phyloP scores from a whole-genome alignment of 768 basidiomycete genomes.

The Leccinum imitatum region DNA sequence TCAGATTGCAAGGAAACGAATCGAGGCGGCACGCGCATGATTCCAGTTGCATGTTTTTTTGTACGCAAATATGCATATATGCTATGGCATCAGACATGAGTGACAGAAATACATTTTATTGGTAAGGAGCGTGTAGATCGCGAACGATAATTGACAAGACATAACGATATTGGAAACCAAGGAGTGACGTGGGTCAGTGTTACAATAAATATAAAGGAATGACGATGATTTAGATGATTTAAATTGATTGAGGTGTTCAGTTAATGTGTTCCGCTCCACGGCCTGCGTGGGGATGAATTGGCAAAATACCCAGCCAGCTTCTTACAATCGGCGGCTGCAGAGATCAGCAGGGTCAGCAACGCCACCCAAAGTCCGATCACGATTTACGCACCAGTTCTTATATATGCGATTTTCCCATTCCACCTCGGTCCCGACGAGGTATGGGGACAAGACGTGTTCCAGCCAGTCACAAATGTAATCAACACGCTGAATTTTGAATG shows the following conservation, averaged over 20 bases:
- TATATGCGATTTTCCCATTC: constrained; percentile 31
- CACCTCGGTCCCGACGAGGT: constrained; percentile 26
- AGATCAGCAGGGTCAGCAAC: not conserved
- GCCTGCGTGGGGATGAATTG: constrained; percentile 4
- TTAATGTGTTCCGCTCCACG: not conserved
- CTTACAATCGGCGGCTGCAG: constrained; percentile 14
- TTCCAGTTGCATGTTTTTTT: constrained; percentile 23
- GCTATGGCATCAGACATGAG: constrained; percentile 20
- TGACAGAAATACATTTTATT: constrained; percentile 1
- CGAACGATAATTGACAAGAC: constrained; percentile 1
- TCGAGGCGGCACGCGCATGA: constrained; percentile 75
- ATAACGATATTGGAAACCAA: constrained; percentile 11
- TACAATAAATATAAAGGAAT: not conserved
- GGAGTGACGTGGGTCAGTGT: not conserved
- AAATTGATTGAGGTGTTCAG: not conserved
- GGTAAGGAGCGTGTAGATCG: constrained; percentile 12
- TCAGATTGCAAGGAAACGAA: constrained; percentile 84
- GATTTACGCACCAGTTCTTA: constrained; percentile 27
- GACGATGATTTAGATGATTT: not conserved
- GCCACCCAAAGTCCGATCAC: not conserved
- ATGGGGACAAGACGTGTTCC: constrained; percentile 29
- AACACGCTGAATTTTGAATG: constrained; percentile 38
- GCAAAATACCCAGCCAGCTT: too few species aligned
- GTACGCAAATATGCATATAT: constrained; percentile 33
- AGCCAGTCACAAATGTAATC: constrained; percentile 43